These are phyloP conservation scores for Didymosphaeria variabile DNA, from an alignment of 2,329 filamentous ascomycete species.

Conservation along the genomic window DNA sequence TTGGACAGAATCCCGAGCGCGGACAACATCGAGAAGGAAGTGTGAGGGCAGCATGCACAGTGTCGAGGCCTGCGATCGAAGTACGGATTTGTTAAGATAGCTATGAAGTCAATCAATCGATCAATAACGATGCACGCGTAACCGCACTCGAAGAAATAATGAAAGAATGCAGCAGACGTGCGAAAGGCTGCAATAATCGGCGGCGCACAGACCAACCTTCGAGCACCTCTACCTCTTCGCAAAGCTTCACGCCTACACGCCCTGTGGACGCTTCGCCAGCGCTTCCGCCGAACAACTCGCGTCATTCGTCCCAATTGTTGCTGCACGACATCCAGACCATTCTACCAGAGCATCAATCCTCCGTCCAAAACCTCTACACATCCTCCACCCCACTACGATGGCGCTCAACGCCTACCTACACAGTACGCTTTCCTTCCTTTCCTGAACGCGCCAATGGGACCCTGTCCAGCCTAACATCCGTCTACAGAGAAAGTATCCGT, in stretches of 20 bases:
- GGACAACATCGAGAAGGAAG: constrained; percentile 29
- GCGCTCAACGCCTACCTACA: constrained; percentile 55
- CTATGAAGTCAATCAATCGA: neutral
- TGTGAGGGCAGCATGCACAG: constrained; percentile 8
- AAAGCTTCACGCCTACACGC: constrained; percentile 10
- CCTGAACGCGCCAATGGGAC: constrained; percentile 19
- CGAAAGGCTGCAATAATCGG: neutral
- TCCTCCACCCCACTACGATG: constrained; percentile 38
- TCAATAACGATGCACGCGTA: neutral
- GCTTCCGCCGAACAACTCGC: constrained; percentile 5
- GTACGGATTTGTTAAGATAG: neutral
- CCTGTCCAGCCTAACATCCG: too few relatives aligned
- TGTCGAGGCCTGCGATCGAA: neutral
- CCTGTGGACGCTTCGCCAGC: constrained; percentile 11
- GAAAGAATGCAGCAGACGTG: neutral
- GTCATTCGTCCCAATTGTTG: neutral
- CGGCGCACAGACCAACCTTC: constrained; percentile 9
- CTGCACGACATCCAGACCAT: neutral
- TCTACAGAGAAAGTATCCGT: constrained; percentile 85
- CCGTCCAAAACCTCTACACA: neutral
- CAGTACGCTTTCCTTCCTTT: constrained; percentile 39
- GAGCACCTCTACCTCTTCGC: constrained; percentile 1
- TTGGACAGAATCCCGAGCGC: constrained; percentile 24
- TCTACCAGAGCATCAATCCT: too few relatives aligned
- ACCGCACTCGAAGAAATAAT: neutral